These are phyloP conservation scores for Sequoia sempervirens DNA, from an alignment of 75 land plant genomes.

Conservation along the genomic window DNA sequence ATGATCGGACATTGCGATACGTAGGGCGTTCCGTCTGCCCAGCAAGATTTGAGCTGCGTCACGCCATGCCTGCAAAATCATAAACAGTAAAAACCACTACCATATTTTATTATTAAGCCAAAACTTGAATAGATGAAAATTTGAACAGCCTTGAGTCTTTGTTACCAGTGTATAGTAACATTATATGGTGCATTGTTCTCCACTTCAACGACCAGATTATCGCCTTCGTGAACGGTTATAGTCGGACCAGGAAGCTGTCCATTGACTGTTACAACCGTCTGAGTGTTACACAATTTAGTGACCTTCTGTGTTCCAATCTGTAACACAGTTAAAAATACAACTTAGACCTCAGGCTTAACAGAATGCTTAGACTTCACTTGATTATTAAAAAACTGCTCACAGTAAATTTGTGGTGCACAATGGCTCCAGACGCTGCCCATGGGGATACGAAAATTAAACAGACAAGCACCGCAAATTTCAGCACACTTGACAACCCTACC, in stretches of 20 bases:
- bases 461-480: too few relatives aligned
- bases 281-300: too few relatives aligned
- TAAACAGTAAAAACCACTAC: not conserved
- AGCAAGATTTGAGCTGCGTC: not conserved
- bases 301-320: too few relatives aligned
- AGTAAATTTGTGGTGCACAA: too few relatives aligned
- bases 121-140: not conserved
- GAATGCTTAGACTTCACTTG: too few relatives aligned
- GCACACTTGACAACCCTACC: too few relatives aligned
- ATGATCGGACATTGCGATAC: not conserved
- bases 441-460: too few relatives aligned
- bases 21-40: not conserved
- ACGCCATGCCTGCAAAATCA: not conserved
- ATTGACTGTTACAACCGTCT: slow-evolving; percentile 9
- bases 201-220: slow-evolving; percentile 8
- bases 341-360: too few relatives aligned
- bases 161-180: slow-evolving; percentile 15
- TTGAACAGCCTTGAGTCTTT: too few relatives aligned
- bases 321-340: too few relatives aligned
- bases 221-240: not conserved
- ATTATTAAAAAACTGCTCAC: too few relatives aligned
- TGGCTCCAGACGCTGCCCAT: too few relatives aligned
- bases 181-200: slow-evolving; percentile 13
- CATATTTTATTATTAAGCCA: not conserved
- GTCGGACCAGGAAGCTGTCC: slow-evolving; percentile 19